These are phyloP conservation scores for Sordariomycetes sp. DNA, from an alignment of 2,329 filamentous ascomycete species.

Conservation along the genomic window DNA sequence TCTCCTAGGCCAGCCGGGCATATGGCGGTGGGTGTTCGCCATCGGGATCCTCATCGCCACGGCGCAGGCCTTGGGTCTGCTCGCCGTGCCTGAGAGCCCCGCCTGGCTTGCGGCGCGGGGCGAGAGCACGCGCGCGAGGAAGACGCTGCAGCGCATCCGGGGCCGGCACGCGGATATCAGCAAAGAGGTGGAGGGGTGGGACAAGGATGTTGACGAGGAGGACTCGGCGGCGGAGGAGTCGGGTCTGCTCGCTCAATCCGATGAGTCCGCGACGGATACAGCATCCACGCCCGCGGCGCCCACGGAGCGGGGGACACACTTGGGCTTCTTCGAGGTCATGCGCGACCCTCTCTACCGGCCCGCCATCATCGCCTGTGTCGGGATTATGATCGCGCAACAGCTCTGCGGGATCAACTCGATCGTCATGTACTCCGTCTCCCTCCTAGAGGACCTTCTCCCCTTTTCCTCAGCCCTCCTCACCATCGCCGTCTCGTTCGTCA, in stretches of 20 bases:
- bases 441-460: constrained; percentile 71
- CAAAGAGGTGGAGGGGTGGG: constrained; percentile 58
- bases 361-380: constrained; percentile 73
- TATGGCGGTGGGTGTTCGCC: constrained; percentile 78
- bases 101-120: constrained; percentile 69
- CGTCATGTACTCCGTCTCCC: constrained; percentile 94
- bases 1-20: constrained; percentile 67
- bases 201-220: constrained; percentile 15
- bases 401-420: constrained; percentile 59
- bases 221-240: constrained; percentile 52
- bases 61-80: constrained; percentile 58
- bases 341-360: constrained; percentile 57
- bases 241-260: constrained; percentile 43
- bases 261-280: neutral
- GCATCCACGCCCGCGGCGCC: constrained; percentile 12
- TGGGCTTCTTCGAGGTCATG: constrained; percentile 56
- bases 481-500: constrained; percentile 77
- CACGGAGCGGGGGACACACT: constrained; percentile 19
- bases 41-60: constrained; percentile 59
- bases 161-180: constrained; percentile 59
- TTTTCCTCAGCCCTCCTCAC: constrained; percentile 75
- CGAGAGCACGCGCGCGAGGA: constrained; percentile 50
- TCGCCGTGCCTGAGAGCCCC: constrained; percentile 77
- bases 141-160: constrained; percentile 63
- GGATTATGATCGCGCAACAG: constrained; percentile 18